Evolutionary conservation across 495 filamentous ascomycete species (phyloP), one percentile per base, ranked within the genome.

Genomic region (Gamarada debralockiae): DNA sequence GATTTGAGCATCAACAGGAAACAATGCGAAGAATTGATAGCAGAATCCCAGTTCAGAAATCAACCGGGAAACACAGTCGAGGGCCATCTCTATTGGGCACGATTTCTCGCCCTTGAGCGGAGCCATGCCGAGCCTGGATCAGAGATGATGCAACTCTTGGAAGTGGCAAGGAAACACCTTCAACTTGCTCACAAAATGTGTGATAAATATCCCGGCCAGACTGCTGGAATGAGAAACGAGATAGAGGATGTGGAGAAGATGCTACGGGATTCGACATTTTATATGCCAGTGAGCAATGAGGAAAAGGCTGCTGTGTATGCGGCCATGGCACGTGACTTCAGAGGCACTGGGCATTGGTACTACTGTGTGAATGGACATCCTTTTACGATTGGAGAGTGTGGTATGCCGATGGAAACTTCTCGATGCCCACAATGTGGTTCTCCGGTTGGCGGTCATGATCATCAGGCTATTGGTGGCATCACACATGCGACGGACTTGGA

Each of bases 301-400:
- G 73, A 79, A 54, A 69, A 71, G 24, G 61, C 67, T 21, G 70
- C 68, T 37, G 66, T 76, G 22, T 66, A 74, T 24, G 57, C 65
- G 6, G 70, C 68, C 3, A 78, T 78, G 74, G 65, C 68, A 13
- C 58, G 56, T 3, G 66, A 69, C 25, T 76, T 77, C 36, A 50
- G 45, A 10, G 72, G 72, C 6, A 81, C 67, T 44, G 82, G 83
- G 0, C 82, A 86, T 63, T 88, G 82, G 85, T 89, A 87, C 65
- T 73, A 72, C 14, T 89, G 84, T 53, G 64, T 48, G 36, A 88
- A 89, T 65, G 76, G 78, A 0, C 81, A 89, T 66, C 81, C 85
- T 17, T 90, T 90, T 58, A 84, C 85, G 0, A 69, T 89, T 31
- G 85, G 86, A 0, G 79, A 90, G 55, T 92, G 87, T 63, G 88